Base-by-base conservation (phyloP, 176 grass and related monocot genomes). In the Rhynchospora tenuis region DNA sequence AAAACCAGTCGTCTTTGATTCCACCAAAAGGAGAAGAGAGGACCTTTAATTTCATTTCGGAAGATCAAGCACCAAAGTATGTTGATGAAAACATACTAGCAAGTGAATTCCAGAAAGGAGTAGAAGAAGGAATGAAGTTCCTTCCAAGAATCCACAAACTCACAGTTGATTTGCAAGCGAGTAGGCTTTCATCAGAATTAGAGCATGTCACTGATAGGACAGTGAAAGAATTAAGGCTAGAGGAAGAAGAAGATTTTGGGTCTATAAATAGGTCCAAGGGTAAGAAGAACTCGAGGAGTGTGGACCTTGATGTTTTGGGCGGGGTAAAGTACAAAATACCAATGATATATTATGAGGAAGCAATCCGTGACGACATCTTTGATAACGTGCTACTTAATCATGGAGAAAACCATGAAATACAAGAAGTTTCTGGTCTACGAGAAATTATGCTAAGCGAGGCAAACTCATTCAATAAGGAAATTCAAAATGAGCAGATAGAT, bases 401-500 rank as follows among this genome's bases (percentile, higher is more conserved):
- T 22, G 90, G 87, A 9, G 55, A 86, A 50, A 85, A 90, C n/a
- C 52, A 51, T 47, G 81, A 66, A 6, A 9, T 74, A n/a, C 81
- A 83, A 82, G 78, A 42, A 75, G 22, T 16, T 33, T 46, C 47
- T 66, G 19, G 20, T 88, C 51, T 87, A 50, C 33, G 9, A 76
- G 81, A 81, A 86, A 80, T 52, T 22, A 78, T 83, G 84, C 79
- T 46, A n/a, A 15, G 7, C 1, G 90, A 78, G 52, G 52, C 19
- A 68, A 80, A 47, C 19, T 84, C 63, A 48, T 63, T n/a, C 31
- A 85, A 73, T 51, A 73, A 85, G 19, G 58, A 83, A 8, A 92
- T 83, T 82, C 86, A 86, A 84, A 87, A 38, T 38, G 33, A 90
- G 54, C 81, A 90, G 2, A 87, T 89, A 66, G 88, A 95, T 89